Conservation (phyloP, 1,284 basidiomycete genomes). For the Boletus holoroseus region DNA sequence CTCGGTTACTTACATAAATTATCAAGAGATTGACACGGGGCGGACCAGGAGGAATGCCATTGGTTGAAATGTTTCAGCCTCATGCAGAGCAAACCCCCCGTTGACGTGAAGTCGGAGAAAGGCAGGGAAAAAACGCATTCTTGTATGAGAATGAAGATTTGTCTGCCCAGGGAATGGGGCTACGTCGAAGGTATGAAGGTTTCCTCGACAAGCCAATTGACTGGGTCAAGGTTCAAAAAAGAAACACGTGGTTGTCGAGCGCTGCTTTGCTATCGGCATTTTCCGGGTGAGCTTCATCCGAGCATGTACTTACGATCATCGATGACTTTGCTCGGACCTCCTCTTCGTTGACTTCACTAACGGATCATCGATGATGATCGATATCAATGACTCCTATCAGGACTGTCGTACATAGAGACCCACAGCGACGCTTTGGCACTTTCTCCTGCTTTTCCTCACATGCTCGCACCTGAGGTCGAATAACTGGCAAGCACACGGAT, state of each 20-base stretch:
- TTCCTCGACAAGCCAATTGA: conserved; percentile 29
- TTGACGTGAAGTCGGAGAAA: not conserved
- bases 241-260: not conserved
- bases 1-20: conserved; percentile 2
- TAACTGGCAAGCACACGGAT: no score
- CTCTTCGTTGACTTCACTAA: conserved; percentile 12
- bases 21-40: not conserved
- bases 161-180: conserved; percentile 35
- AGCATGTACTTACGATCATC: not conserved
- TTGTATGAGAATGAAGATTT: conserved; percentile 13
- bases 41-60: not conserved
- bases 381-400: not conserved
- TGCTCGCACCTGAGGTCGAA: no score
- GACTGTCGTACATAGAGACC: not conserved
- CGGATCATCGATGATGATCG: not conserved
- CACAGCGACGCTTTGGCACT: conserved; percentile 5
- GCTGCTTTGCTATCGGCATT: conserved; percentile 2
- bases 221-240: conserved; percentile 18
- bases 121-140: not conserved
- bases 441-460: not conserved
- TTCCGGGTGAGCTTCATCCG: not conserved
- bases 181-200: conserved; percentile 14
- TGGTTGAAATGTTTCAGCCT: conserved; percentile 15
- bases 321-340: no score
- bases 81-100: not conserved